Percentiles rank a stretch among this genome's conserved stretches.
phyloP scores from a whole-genome alignment of 345 rosid species.

The Lepidium aucheri region DNA sequence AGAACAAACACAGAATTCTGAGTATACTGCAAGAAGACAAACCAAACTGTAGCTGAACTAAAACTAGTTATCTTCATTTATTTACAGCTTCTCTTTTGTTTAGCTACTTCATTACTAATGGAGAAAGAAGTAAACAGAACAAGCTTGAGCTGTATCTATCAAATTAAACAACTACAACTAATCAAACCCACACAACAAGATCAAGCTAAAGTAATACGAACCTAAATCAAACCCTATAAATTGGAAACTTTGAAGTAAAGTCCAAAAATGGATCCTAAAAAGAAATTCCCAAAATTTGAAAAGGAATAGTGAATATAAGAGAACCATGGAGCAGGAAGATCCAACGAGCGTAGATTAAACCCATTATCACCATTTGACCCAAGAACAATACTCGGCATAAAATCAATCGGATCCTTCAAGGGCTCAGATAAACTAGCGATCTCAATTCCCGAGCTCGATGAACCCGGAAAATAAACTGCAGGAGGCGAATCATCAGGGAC shows the following conservation, averaged over 20 bases:
- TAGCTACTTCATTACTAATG: neutral
- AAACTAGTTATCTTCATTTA: neutral
- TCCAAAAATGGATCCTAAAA: neutral
- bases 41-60: neutral
- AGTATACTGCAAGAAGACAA: no score
- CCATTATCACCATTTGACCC: constrained; percentile 37
- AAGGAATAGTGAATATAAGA: neutral
- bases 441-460: constrained; percentile 18
- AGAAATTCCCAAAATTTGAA: neutral
- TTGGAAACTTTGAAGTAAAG: neutral
- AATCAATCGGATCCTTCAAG: constrained; percentile 18
- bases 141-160: constrained; percentile 6
- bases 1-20: no score
- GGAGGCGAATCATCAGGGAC: constrained; percentile 24
- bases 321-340: constrained; percentile 90
- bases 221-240: neutral
- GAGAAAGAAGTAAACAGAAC: neutral
- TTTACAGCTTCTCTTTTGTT: neutral
- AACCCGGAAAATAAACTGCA: neutral
- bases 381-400: constrained; percentile 29
- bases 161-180: neutral
- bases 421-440: constrained; percentile 15
- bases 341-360: constrained; percentile 38
- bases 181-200: neutral
- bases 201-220: neutral